phyloP scores from a whole-genome alignment of 495 filamentous ascomycete genomes.

The Aspergillus egyptiacus region DNA sequence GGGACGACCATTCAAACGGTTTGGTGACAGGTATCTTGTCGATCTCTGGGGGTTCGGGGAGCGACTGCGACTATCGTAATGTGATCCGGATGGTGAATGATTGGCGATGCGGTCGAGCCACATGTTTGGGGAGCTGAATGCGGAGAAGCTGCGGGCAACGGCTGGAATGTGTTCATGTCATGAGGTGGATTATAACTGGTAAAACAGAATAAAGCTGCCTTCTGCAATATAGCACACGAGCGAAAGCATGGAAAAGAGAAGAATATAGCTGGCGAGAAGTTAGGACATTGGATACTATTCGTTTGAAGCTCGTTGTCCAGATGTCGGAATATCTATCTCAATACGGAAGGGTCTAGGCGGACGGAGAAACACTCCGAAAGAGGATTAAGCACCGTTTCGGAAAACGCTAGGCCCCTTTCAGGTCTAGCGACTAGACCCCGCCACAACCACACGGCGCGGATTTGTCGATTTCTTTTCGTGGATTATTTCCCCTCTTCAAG shows the following conservation, averaged over 20 bases:
- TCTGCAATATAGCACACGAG: background rate
- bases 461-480: slow-evolving; percentile 26
- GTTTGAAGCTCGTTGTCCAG: background rate
- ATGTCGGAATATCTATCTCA: background rate
- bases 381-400: slow-evolving; percentile 12
- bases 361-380: slow-evolving; percentile 1
- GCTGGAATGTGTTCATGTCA: slow-evolving; percentile 1
- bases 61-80: slow-evolving; percentile 56
- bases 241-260: background rate
- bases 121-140: slow-evolving; percentile 49
- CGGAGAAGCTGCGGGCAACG: slow-evolving; percentile 4
- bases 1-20: slow-evolving; percentile 48
- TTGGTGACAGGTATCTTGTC: slow-evolving; percentile 37
- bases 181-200: background rate
- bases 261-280: too few relatives aligned
- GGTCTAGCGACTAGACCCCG: slow-evolving; percentile 34
- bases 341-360: background rate
- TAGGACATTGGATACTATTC: too few relatives aligned
- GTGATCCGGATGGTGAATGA: slow-evolving; percentile 59
- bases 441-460: slow-evolving; percentile 35
- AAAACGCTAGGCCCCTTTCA: slow-evolving; percentile 26
- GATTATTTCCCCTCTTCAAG: slow-evolving; percentile 19
- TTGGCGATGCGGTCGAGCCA: slow-evolving; percentile 83
- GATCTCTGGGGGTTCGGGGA: slow-evolving; percentile 66
- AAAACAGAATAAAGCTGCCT: background rate